Percentiles rank a stretch among this genome's conserved stretches.
Evolutionary conservation across 768 basidiomycete species (phyloP).

Genomic region (Psilocybe tampanensis): DNA sequence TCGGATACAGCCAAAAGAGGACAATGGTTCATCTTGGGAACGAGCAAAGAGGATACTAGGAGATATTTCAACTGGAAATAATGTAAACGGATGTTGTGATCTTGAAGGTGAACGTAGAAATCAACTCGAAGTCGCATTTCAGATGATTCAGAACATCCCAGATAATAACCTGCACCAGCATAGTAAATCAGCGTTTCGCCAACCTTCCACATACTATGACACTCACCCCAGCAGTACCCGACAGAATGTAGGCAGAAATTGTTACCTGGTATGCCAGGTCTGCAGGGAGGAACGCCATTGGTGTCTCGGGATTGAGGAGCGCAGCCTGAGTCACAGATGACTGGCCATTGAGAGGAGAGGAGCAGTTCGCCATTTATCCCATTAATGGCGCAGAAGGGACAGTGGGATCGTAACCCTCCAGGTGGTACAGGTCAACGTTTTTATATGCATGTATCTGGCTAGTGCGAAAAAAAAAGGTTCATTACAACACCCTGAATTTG

Average conservation of each 20-base stretch:
- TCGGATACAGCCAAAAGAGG: neutral
- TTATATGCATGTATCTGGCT: too few species aligned
- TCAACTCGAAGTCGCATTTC: slow-evolving; percentile 1
- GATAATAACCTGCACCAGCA: slow-evolving; percentile 11
- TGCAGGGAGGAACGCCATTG: slow-evolving; percentile 13
- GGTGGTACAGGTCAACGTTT: too few species aligned
- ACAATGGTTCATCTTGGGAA: too few species aligned
- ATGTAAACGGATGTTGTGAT: slow-evolving; percentile 8
- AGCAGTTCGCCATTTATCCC: too few species aligned
- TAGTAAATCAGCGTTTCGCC: neutral
- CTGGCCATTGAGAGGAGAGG: too few species aligned
- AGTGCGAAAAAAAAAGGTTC: too few species aligned
- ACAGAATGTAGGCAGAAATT: slow-evolving; percentile 2
- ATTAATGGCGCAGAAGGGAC: too few species aligned
- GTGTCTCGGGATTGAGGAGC: neutral
- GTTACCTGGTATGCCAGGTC: slow-evolving; percentile 10
- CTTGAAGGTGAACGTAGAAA: slow-evolving; percentile 1
- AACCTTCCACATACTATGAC: neutral
- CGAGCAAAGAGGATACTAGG: too few species aligned
- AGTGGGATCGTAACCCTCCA: too few species aligned
- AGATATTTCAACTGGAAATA: slow-evolving; percentile 8
- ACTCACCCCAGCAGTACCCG: slow-evolving; percentile 5
- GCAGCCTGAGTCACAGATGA: too few species aligned
- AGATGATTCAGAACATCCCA: slow-evolving; percentile 16
- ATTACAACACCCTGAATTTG: too few species aligned